Base-by-base conservation (phyloP, 345 rosid genomes). In the Dimocarpus longan region DNA sequence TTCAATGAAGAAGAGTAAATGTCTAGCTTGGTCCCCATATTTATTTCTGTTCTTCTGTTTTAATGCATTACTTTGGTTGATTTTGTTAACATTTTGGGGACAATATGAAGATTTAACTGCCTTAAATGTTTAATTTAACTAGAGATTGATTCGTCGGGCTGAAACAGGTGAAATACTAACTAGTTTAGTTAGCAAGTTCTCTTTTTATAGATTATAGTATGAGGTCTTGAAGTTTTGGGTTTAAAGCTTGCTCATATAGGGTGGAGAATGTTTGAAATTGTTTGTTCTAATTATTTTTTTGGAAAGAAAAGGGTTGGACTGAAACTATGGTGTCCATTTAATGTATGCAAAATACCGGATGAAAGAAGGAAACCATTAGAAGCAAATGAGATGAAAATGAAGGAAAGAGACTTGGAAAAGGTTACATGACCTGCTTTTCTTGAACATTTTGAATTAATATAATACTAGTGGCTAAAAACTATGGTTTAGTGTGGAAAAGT, bases 31-130 rank as follows among this genome's bases (percentile, higher is more conserved):
- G 56, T 56, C 39, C 48, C 28, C 12, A 54, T 24, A 11, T 50
- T 9, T 3, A 60, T 52, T 22, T 64, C 28, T 4, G 26, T 39
- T 8, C 66, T 15, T 37, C 28, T 16, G 24, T 70, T 70, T 48
- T 19, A 26, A 32, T 65, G 21, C 13, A 42, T 43, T 16, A 74
- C 37, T 62, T 12, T 50, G n/a, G 52, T 52, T 16, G 10, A 66
- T 48, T 72, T 56, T 67, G 69, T 73, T 48, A 60, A 42, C 66
- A 60, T 43, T 71, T 66, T 46, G 59, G 52, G 50, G 63, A 56
- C 10, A 50, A 15, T 26, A 22, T 50, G 50, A 59, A 42, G 60
- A 19, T 16, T 75, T 52, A 24, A 2, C 71, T 68, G 69, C 39
- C 42, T 37, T 60, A 1, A 13, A 11, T 28, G 12, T 43, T 57